Evolutionary conservation across 768 basidiomycete genomes (phyloP).

Genomic region (Agaricus subrufescens): DNA sequence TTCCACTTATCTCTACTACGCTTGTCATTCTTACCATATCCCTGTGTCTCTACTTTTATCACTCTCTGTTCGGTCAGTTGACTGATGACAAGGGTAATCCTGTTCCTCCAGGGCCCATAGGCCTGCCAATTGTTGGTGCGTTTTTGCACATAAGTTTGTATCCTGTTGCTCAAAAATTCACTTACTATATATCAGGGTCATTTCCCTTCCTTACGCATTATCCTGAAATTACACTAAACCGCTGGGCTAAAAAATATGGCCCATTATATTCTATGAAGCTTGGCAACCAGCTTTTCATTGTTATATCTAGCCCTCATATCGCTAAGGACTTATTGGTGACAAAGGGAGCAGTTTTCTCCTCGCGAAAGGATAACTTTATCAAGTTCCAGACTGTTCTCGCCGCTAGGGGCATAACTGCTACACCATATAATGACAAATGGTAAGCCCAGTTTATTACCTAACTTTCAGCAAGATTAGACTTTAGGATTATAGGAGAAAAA

Average conservation of each 20-base stretch:
- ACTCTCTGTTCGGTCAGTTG: too few relatives aligned
- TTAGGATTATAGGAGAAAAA: slow-evolving; percentile 27
- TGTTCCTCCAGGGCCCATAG: slow-evolving; percentile 10
- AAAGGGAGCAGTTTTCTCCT: slow-evolving; percentile 42
- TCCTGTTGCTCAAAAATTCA: neutral
- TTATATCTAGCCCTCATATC: slow-evolving; percentile 38
- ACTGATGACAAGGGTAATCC: slow-evolving; percentile 9
- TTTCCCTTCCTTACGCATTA: slow-evolving; percentile 36
- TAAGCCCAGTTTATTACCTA: slow-evolving; percentile 8
- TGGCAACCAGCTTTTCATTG: slow-evolving; percentile 42
- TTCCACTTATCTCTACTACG: too few relatives aligned
- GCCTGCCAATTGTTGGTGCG: slow-evolving; percentile 9
- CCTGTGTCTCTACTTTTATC: too few relatives aligned
- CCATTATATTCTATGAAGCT: slow-evolving; percentile 41
- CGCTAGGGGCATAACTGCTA: slow-evolving; percentile 39
- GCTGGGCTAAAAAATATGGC: slow-evolving; percentile 40
- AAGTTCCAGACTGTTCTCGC: slow-evolving; percentile 40
- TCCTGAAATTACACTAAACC: slow-evolving; percentile 36
- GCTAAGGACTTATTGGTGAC: slow-evolving; percentile 40
- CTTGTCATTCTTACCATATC: too few relatives aligned
- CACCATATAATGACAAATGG: slow-evolving; percentile 40
- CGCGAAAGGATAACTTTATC: slow-evolving; percentile 40
- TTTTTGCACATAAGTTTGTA: neutral
- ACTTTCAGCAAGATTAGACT: neutral
- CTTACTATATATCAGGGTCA: slow-evolving; percentile 17